Evolutionary conservation across 192 early-diverging fungal genomes (phyloP).

Genomic region (Linderina pennispora): DNA sequence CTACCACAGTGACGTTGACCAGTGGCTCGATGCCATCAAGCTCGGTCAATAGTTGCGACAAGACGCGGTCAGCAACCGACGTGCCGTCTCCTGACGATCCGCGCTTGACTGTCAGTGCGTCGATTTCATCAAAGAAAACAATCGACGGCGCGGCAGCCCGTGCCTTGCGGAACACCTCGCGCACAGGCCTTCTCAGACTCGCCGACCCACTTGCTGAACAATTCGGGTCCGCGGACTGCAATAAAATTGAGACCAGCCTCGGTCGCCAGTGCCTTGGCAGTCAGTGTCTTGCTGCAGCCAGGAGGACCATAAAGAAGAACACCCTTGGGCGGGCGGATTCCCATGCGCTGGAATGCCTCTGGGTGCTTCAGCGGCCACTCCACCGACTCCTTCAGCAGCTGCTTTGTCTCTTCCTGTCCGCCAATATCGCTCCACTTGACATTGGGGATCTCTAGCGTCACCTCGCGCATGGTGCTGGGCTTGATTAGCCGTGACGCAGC

Average conservation of each 20-base stretch:
- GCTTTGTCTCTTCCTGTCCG: conserved; percentile 87
- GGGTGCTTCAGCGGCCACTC: conserved; percentile 98
- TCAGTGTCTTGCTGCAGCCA: conserved; percentile 95
- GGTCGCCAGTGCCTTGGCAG: conserved; percentile 96
- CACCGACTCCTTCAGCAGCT: conserved; percentile 86
- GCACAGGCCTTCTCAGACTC: conserved; percentile 97
- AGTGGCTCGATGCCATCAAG: conserved; percentile 95
- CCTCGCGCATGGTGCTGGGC: conserved; percentile 43
- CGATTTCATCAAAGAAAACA: conserved; percentile 99
- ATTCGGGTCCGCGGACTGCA: conserved; percentile 96
- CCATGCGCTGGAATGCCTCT: conserved; percentile 79
- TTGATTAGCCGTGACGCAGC: conserved; percentile 12
- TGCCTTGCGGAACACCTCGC: conserved; percentile 91
- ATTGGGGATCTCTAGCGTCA: conserved; percentile 88
- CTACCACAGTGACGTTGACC: conserved; percentile 93
- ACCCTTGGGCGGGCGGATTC: conserved; percentile 94
- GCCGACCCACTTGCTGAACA: conserved; percentile 99
- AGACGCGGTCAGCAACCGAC: conserved; percentile 89
- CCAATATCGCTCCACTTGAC: conserved; percentile 93
- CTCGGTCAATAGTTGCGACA: conserved; percentile 91
- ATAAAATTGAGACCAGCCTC: conserved; percentile 96
- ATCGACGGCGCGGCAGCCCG: conserved; percentile 91
- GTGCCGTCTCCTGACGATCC: conserved; percentile 56
- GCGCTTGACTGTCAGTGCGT: conserved; percentile 86
- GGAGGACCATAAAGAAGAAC: conserved; percentile 97